Conservation (phyloP, 2,329 filamentous ascomycete species). For the Pestalotiopsis sp. region DNA sequence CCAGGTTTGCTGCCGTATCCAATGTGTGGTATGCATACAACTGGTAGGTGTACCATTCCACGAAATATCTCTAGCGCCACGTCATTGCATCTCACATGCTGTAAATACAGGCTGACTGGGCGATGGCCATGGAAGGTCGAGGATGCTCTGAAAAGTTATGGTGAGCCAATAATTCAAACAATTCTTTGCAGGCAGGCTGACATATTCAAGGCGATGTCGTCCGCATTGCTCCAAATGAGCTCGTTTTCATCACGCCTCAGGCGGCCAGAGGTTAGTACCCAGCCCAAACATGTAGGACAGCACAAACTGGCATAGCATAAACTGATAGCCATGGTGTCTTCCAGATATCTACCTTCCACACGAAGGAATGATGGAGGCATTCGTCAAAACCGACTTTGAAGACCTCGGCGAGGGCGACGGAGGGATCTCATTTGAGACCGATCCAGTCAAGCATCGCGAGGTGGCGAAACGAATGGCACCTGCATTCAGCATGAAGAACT, state of each 20-base stretch:
- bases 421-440: constrained; percentile 20
- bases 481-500: constrained; percentile 19
- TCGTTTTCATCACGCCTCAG: constrained; percentile 15
- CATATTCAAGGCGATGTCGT: constrained; percentile 13
- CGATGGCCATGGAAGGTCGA: constrained; percentile 17
- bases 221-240: constrained; percentile 20
- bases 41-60: neutral
- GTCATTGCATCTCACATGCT: neutral
- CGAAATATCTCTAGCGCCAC: neutral
- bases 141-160: constrained; percentile 15
- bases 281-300: neutral
- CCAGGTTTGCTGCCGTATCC: neutral
- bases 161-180: neutral
- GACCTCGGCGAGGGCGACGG: constrained; percentile 21
- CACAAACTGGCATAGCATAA: too few relatives aligned
- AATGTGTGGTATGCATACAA: neutral
- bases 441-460: constrained; percentile 20
- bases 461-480: constrained; percentile 22
- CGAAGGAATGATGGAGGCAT: constrained; percentile 15
- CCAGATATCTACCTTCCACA: constrained; percentile 19
- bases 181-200: too few relatives aligned
- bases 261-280: constrained; percentile 12
- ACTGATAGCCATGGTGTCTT: neutral
- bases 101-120: neutral
- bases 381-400: constrained; percentile 17